These are phyloP conservation scores for Radiomyces spectabilis DNA, from an alignment of 192 early-diverging fungal genomes.

Conservation along the genomic window DNA sequence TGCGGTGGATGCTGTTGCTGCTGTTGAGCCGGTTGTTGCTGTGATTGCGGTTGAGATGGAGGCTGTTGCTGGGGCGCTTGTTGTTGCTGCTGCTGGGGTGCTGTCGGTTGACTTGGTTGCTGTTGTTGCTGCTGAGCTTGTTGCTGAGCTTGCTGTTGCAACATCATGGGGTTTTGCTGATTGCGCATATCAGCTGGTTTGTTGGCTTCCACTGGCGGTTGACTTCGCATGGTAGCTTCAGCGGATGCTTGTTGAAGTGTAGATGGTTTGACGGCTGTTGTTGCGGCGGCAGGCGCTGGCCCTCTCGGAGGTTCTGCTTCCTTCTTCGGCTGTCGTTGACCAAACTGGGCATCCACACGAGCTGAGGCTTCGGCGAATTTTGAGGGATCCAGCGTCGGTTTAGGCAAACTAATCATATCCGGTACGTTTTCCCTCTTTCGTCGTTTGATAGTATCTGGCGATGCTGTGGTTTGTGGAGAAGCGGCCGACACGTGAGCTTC, in stretches of 20 bases:
- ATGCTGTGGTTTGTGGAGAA: slow-evolving; percentile 14
- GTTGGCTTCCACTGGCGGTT: not conserved
- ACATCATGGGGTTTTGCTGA: not conserved
- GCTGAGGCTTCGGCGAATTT: slow-evolving; percentile 11
- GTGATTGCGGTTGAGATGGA: not conserved
- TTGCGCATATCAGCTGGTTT: not conserved
- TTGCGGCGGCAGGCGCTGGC: not conserved
- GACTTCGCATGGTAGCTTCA: not conserved
- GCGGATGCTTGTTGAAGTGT: not conserved
- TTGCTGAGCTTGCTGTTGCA: slow-evolving; percentile 8
- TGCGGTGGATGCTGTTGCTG: not conserved
- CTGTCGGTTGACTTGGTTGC: not conserved
- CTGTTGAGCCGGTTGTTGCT: not conserved
- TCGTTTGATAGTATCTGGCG: slow-evolving; percentile 16
- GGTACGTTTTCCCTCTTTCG: slow-evolving; percentile 30
- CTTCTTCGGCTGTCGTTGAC: not conserved
- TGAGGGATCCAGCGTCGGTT: slow-evolving; percentile 15
- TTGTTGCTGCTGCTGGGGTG: slow-evolving; percentile 2
- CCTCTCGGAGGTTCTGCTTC: too few relatives aligned
- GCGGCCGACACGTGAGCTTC: slow-evolving; percentile 5
- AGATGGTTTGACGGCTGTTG: not conserved
- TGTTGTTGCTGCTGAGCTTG: slow-evolving; percentile 7
- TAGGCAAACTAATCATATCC: slow-evolving; percentile 22
- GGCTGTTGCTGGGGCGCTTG: slow-evolving; percentile 1
- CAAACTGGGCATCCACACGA: not conserved